A percentile compares a stretch with the other conserved stretches of the same genome.
These are phyloP conservation scores for Inonotus hispidus DNA, from an alignment of 1,284 basidiomycete genomes.

Conservation along the genomic window DNA sequence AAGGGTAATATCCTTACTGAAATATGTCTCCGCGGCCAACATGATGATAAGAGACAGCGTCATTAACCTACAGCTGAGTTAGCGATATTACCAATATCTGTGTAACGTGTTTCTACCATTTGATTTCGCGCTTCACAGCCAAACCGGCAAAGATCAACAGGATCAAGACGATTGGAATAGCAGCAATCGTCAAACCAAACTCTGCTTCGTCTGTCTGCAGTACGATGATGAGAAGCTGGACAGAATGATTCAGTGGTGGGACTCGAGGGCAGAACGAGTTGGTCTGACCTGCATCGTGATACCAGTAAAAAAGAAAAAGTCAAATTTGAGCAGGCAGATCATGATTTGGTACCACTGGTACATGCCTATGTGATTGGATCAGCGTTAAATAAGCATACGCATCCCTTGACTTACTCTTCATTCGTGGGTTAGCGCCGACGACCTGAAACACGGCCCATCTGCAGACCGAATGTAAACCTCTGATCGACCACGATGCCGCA, in stretches of 20 bases:
- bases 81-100: not conserved
- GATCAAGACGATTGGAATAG: conserved; percentile 73
- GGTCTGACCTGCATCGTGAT: conserved; percentile 75
- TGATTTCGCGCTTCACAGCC: conserved; percentile 74
- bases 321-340: conserved; percentile 81
- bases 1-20: conserved; percentile 14
- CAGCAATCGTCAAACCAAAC: conserved; percentile 74
- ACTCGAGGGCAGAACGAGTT: not conserved
- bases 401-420: conserved; percentile 56
- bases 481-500: not conserved
- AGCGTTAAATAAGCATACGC: not conserved
- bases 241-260: conserved; percentile 19
- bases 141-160: conserved; percentile 61
- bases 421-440: conserved; percentile 72
- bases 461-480: conserved; percentile 15
- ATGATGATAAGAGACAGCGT: conserved; percentile 60
- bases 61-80: conserved; percentile 54
- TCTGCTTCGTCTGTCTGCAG: conserved; percentile 57
- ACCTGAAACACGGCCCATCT: conserved; percentile 85
- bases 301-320: conserved; percentile 81
- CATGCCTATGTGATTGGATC: conserved; percentile 49
- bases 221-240: conserved; percentile 70
- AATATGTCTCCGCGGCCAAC: conserved; percentile 69
- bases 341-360: conserved; percentile 81
- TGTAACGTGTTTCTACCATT: conserved; percentile 42